Evolutionary conservation across 2,329 filamentous ascomycete species (phyloP).

Genomic region (Phialophora macrospora): DNA sequence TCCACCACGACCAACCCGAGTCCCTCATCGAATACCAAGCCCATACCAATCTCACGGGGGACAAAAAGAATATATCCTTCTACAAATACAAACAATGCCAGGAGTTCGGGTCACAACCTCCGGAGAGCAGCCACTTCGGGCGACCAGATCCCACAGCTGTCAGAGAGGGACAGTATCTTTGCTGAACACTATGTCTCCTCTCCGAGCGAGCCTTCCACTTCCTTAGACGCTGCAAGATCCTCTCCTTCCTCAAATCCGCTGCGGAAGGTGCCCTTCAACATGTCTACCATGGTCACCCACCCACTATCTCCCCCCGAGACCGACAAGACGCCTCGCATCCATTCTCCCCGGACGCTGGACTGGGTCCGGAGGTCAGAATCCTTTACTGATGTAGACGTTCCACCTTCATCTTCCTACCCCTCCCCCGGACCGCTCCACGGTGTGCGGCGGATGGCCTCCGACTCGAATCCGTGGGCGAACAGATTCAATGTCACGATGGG

Average conservation of each 20-base stretch:
- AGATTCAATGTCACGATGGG: slow-evolving; percentile 35
- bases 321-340: slow-evolving; percentile 18
- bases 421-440: slow-evolving; percentile 31
- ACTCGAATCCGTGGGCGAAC: slow-evolving; percentile 34
- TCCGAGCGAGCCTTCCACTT: slow-evolving; percentile 45
- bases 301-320: slow-evolving; percentile 32
- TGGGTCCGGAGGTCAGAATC: slow-evolving; percentile 32
- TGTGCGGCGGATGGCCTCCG: slow-evolving; percentile 35
- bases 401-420: slow-evolving; percentile 19
- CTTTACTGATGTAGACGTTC: slow-evolving; percentile 20
- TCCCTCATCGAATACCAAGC: slow-evolving; percentile 45
- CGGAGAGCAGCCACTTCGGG: slow-evolving; percentile 33
- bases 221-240: slow-evolving; percentile 18
- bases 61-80: slow-evolving; percentile 28
- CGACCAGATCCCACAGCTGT: slow-evolving; percentile 57
- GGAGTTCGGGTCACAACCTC: slow-evolving; percentile 26
- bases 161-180: slow-evolving; percentile 67
- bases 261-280: slow-evolving; percentile 26
- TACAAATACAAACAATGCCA: slow-evolving; percentile 29
- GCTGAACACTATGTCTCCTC: slow-evolving; percentile 64
- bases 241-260: slow-evolving; percentile 22
- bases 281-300: slow-evolving; percentile 33
- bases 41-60: slow-evolving; percentile 43
- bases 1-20: slow-evolving; percentile 37
- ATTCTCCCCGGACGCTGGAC: slow-evolving; percentile 26